Base-by-base conservation (phyloP, 257 asterid species). In the Salvia miltiorrhiza region DNA sequence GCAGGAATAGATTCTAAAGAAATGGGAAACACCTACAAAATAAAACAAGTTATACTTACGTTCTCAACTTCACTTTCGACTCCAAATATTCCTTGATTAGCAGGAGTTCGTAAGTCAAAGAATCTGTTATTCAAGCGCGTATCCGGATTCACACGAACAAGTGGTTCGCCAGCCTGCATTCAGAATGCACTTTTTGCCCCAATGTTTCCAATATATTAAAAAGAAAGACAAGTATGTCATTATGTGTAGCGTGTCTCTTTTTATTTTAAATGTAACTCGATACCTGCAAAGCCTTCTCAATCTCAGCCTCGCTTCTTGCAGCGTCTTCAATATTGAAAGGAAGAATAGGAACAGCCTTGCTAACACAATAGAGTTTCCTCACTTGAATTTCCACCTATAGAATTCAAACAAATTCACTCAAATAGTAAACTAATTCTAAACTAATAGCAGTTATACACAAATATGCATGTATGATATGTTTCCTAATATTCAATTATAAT, bases 131-230 rank as follows among this genome's bases (percentile, higher is more conserved):
- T 90, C 83, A 93, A 75, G 49, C 97, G 96, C 39, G 95, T 88
- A 72, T 93, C 98, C 86, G 87, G 98, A 76, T 90, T 88, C 20
- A 93, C 97, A 59, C 93, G 93, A 63, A 85, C 95, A 73, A 90
- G 87, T 74, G 81, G 87, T 79, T 87, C 86, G 7, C 94, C 96
- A 10, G 81, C 89, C 98, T 92, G 85, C 85, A 80, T 23, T 59
- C 28, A 72, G 30, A 70, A 49, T 44, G 63, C 19, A 76, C 50
- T 21, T 57, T 50, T 48, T 48, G 30, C 0, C 1, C 33, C 26
- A 30, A 33, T 9, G 14, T 33, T 20, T 8, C 62, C n/a, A n/a
- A n/a, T n/a, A 54, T 4, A 4, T 5, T n/a, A n/a, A 43, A 4
- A 47, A 5, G 0, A 10, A n/a, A 28, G 21, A 13, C 19, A 47